These are phyloP conservation scores for Chenopodium quinoa DNA, from an alignment of 148 eudicot species.

Conservation along the genomic window DNA sequence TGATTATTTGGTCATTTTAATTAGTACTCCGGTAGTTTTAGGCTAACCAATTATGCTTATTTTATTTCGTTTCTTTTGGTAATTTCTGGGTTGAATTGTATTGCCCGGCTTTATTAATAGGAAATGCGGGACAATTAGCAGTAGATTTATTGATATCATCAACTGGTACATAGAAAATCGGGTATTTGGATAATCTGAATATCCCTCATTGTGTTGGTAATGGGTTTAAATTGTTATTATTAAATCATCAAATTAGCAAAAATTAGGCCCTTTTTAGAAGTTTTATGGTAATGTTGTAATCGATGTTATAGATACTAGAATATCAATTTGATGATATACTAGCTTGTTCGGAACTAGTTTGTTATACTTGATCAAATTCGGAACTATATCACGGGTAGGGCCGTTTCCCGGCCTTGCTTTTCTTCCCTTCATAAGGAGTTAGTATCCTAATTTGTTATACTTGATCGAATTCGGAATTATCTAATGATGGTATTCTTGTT, in stretches of 20 bases:
- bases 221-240: constrained; percentile 9
- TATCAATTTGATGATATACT: no score
- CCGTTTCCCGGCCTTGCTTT: no score
- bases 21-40: neutral
- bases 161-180: constrained; percentile 55
- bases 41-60: neutral
- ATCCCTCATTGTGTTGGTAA: constrained; percentile 91
- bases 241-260: no score
- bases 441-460: no score
- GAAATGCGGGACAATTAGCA: constrained; percentile 88
- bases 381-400: no score
- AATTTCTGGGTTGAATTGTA: constrained; percentile 2
- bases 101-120: constrained; percentile 88
- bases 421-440: no score
- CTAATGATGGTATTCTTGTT: neutral
- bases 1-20: neutral
- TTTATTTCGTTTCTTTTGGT: neutral
- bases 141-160: constrained; percentile 80
- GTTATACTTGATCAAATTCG: no score
- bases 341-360: no score
- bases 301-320: neutral
- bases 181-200: constrained; percentile 76
- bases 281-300: neutral
- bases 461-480: neutral
- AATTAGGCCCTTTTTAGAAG: neutral